These are phyloP conservation scores for Aegilops longissima DNA, from an alignment of 176 grass and related monocot genomes.

Conservation along the genomic window DNA sequence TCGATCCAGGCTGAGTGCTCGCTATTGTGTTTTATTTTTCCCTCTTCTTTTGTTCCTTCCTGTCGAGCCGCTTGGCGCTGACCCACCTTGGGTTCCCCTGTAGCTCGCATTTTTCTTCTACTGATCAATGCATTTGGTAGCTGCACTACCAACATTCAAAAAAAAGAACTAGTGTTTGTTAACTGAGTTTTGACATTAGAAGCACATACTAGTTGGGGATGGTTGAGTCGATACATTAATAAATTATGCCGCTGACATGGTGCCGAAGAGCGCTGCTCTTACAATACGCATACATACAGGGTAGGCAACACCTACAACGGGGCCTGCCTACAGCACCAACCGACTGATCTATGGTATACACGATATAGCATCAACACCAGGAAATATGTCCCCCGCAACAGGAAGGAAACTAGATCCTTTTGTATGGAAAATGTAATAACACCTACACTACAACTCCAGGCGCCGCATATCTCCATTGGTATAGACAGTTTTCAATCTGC, in stretches of 20 bases:
- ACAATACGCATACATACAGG: constrained; percentile 43
- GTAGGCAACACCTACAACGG: constrained; percentile 31
- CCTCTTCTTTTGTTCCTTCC: too few species aligned
- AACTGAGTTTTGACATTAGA: not conserved
- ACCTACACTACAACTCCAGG: constrained; percentile 42
- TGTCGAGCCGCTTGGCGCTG: too few species aligned
- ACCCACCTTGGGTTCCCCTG: too few species aligned
- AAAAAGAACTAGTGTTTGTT: too few species aligned
- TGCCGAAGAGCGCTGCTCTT: constrained; percentile 25
- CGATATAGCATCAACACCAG: constrained; percentile 21
- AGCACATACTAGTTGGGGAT: not conserved
- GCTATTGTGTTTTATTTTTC: too few species aligned
- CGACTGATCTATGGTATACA: constrained; percentile 45
- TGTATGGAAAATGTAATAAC: constrained; percentile 36
- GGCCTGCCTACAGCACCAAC: constrained; percentile 16
- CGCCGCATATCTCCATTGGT: constrained; percentile 20
- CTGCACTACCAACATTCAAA: too few species aligned
- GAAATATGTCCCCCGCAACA: not conserved
- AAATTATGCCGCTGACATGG: not conserved
- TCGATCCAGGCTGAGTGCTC: too few species aligned
- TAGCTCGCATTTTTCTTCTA: too few species aligned
- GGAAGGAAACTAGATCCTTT: constrained; percentile 31
- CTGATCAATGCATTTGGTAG: too few species aligned
- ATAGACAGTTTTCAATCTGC: constrained; percentile 42
- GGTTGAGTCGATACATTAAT: constrained; percentile 14